phyloP scores from a whole-genome alignment of 805 yeast genomes.

The Yarrowia phangngaensis region DNA sequence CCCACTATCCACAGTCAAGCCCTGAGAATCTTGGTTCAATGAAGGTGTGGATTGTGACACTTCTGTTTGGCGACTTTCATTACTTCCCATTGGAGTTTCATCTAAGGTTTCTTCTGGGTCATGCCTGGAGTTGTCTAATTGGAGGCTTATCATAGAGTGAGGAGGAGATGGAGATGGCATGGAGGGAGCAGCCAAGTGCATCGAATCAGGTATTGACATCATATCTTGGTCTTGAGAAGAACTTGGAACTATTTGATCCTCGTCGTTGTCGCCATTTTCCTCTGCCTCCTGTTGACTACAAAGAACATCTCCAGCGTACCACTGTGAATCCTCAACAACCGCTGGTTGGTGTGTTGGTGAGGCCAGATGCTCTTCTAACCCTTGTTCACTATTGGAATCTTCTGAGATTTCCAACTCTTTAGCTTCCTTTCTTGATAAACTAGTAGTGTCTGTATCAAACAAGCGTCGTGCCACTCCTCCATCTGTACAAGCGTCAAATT shows the following conservation, averaged over 20 bases:
- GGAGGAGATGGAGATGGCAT: constrained; percentile 12
- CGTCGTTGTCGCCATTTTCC: too few species aligned
- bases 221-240: constrained; percentile 10
- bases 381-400: too few species aligned
- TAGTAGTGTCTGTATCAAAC: not conserved
- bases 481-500: not conserved
- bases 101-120: constrained; percentile 11
- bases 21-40: too few species aligned
- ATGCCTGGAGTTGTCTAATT: too few species aligned
- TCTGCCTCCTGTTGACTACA: constrained; percentile 5
- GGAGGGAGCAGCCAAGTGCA: not conserved
- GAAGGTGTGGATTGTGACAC: too few species aligned
- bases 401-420: too few species aligned
- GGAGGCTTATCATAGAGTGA: not conserved
- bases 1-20: too few species aligned
- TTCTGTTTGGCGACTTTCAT: too few species aligned
- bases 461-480: constrained; percentile 13
- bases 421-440: too few species aligned
- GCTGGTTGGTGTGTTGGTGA: too few species aligned
- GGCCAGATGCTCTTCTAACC: too few species aligned
- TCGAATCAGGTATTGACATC: too few species aligned
- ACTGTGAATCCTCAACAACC: constrained; percentile 13
- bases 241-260: not conserved
- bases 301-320: constrained; percentile 1
- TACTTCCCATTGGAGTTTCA: constrained; percentile 9